Evolutionary conservation across 1,284 basidiomycete species (phyloP).

Genomic region (Microbotryum saponariae): DNA sequence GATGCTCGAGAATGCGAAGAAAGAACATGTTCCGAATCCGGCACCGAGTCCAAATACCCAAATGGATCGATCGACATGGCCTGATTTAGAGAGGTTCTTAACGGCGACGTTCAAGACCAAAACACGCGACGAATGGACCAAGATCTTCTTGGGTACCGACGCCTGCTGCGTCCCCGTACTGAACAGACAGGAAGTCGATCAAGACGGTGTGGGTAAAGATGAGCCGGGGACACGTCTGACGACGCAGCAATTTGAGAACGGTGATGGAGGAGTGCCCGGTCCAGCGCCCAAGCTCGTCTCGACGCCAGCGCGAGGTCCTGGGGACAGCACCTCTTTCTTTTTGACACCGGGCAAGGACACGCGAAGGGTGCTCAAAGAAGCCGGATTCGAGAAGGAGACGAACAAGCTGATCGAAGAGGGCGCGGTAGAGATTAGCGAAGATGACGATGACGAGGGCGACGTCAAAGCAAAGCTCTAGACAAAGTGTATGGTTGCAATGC

Average conservation of each 20-base stretch:
- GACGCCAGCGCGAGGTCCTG: conserved; percentile 35
- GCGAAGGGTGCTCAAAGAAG: conserved; percentile 34
- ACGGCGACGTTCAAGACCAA: conserved; percentile 55
- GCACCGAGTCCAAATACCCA: conserved; percentile 22
- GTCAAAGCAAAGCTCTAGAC: conserved; percentile 19
- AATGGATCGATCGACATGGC: conserved; percentile 54
- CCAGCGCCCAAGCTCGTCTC: conserved; percentile 37
- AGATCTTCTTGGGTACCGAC: conserved; percentile 62
- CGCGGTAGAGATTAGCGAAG: conserved; percentile 29
- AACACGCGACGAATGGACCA: conserved; percentile 61
- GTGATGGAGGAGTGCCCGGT: conserved; percentile 34
- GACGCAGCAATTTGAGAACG: conserved; percentile 16
- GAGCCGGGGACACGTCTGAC: conserved; percentile 12
- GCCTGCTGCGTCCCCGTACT: conserved; percentile 69
- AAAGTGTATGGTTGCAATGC: not conserved
- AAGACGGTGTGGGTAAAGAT: conserved; percentile 25
- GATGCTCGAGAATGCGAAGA: too few relatives aligned
- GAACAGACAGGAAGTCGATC: conserved; percentile 36
- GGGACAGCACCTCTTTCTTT: conserved; percentile 15
- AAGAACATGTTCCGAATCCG: not conserved
- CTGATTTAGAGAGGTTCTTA: conserved; percentile 53
- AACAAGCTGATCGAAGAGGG: conserved; percentile 6
- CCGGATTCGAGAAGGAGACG: conserved; percentile 17
- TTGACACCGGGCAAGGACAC: conserved; percentile 39
- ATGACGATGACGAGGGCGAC: conserved; percentile 18